Evolutionary conservation across 371 early-diverging fungal genomes (phyloP).

Genomic region (Saksenaea oblongispora): DNA sequence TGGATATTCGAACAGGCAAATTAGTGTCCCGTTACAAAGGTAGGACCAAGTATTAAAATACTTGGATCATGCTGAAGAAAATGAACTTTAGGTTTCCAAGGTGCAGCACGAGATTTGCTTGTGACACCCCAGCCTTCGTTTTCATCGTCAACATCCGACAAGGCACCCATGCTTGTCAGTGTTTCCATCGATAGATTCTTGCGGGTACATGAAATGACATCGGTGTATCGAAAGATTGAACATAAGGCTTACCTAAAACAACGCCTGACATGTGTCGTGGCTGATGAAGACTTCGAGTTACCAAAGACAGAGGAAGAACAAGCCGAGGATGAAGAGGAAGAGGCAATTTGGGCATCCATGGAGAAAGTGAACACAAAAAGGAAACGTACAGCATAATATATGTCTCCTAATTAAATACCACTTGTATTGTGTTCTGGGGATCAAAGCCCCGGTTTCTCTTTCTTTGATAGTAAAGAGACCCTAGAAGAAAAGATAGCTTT

Average conservation of each 20-base stretch:
- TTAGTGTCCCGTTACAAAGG: conserved; percentile 51
- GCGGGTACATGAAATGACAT: conserved; percentile 72
- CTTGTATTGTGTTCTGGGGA: no score
- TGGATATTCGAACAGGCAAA: conserved; percentile 70
- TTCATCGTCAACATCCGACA: conserved; percentile 10
- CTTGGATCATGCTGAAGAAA: not conserved
- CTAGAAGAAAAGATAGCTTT: no score
- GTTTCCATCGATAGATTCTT: conserved; percentile 80
- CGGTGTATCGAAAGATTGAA: conserved; percentile 55
- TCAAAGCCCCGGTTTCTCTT: no score
- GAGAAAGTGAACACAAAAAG: conserved; percentile 36
- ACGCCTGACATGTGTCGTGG: conserved; percentile 67
- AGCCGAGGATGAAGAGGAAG: conserved; percentile 51
- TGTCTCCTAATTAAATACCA: not conserved
- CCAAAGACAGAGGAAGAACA: conserved; percentile 34
- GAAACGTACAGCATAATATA: conserved; percentile 11
- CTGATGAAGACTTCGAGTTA: conserved; percentile 57
- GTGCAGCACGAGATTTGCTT: conserved; percentile 65
- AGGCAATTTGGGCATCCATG: conserved; percentile 60
- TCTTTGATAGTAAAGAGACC: no score
- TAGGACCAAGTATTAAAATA: conserved; percentile 2
- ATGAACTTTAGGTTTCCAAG: conserved; percentile 58
- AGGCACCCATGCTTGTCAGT: conserved; percentile 45
- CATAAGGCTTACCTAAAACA: conserved; percentile 84
- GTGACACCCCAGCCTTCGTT: conserved; percentile 32